Evolutionary conservation across 441 rosid species (phyloP).

Genomic region (Geranium incanum): DNA sequence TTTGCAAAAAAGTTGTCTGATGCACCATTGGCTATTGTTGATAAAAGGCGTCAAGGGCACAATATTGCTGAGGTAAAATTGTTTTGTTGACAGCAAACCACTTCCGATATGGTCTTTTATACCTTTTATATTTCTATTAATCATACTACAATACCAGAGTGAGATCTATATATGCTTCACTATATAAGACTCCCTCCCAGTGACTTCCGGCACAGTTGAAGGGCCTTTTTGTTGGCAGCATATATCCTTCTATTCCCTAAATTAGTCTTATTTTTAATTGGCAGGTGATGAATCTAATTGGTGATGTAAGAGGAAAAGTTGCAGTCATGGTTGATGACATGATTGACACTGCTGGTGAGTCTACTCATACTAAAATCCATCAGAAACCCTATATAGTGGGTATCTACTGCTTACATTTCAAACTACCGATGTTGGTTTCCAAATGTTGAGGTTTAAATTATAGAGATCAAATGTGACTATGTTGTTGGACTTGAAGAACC

Average conservation of each 20-base stretch:
- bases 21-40: conserved; percentile 68
- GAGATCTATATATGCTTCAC: not conserved
- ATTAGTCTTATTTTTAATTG: conserved; percentile 14
- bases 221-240: not conserved
- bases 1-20: conserved; percentile 67
- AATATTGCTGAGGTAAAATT: conserved; percentile 65
- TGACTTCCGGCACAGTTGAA: not conserved
- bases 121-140: not conserved
- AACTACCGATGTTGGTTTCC: not conserved
- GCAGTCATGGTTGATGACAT: conserved; percentile 94
- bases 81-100: not conserved
- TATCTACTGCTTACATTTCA: not conserved
- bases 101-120: not conserved
- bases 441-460: not conserved
- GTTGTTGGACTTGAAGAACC: not conserved
- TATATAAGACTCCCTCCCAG: not conserved
- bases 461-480: not conserved
- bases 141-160: not conserved
- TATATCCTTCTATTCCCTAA: not conserved
- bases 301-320: conserved; percentile 78
- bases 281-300: conserved; percentile 87
- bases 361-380: conserved; percentile 14
- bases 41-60: conserved; percentile 76
- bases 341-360: conserved; percentile 88
- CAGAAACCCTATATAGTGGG: not conserved